phyloP scores from a whole-genome alignment of 306 rosid genomes.

The Acacia crassicarpa region DNA sequence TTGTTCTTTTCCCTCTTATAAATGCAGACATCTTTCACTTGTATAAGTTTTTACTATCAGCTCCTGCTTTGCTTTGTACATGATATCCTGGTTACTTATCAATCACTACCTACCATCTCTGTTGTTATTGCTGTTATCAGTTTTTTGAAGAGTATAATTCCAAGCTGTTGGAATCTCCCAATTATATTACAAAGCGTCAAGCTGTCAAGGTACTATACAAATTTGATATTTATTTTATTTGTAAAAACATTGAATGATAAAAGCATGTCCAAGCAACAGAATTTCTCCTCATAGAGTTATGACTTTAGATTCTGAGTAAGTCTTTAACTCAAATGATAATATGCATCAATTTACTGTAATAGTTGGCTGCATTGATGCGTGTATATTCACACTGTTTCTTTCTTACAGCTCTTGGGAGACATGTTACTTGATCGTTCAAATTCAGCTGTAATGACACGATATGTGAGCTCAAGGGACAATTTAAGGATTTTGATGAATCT shows the following conservation, averaged over 20 bases:
- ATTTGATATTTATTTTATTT: conserved; percentile 20
- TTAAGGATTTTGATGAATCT: conserved; percentile 97
- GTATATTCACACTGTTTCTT: conserved; percentile 29
- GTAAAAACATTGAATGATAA: conserved; percentile 6
- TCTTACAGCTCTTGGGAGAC: conserved; percentile 89
- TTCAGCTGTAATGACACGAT: conserved; percentile 93
- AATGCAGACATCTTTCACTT: conserved; percentile 8
- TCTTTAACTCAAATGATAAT: conserved; percentile 4
- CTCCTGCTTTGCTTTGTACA: conserved; percentile 13
- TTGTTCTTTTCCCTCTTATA: conserved; percentile 15
- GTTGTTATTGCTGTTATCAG: conserved; percentile 45
- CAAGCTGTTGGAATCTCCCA: conserved; percentile 89
- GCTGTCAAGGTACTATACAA: conserved; percentile 79
- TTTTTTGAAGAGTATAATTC: conserved; percentile 90
- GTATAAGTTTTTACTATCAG: conserved; percentile 4
- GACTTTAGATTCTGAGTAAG: not conserved
- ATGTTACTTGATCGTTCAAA: conserved; percentile 92
- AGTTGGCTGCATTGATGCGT: not conserved
- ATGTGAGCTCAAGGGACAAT: conserved; percentile 98
- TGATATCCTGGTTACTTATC: conserved; percentile 18
- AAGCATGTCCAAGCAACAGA: conserved; percentile 10
- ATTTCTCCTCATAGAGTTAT: conserved; percentile 14
- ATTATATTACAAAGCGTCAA: conserved; percentile 95
- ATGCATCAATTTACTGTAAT: conserved; percentile 3
- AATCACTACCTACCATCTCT: conserved; percentile 16